These are phyloP conservation scores for Haplographium delicatum DNA, from an alignment of 495 filamentous ascomycete genomes.

Conservation along the genomic window DNA sequence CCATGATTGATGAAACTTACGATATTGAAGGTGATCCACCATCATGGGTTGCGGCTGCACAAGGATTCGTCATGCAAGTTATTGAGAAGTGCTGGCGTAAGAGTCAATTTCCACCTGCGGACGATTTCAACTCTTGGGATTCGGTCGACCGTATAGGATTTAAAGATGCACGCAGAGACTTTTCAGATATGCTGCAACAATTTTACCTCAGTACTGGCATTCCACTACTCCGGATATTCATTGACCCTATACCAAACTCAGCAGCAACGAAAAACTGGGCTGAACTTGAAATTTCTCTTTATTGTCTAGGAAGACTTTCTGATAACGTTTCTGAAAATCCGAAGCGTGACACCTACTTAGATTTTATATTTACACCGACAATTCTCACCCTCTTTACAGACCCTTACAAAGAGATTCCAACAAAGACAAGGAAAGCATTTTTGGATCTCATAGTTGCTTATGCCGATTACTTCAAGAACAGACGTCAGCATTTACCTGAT, in stretches of 20 bases:
- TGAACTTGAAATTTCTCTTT: constrained; percentile 74
- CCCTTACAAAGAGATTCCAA: constrained; percentile 48
- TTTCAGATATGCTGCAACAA: constrained; percentile 72
- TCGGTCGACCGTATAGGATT: constrained; percentile 68
- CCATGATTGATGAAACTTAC: constrained; percentile 38
- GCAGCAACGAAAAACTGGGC: constrained; percentile 60
- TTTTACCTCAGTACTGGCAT: constrained; percentile 67
- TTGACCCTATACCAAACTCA: constrained; percentile 54
- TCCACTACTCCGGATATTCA: constrained; percentile 63
- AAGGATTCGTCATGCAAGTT: constrained; percentile 43
- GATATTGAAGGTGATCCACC: constrained; percentile 29
- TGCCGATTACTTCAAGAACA: constrained; percentile 73
- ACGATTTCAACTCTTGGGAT: constrained; percentile 57
- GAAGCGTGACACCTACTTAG: constrained; percentile 60
- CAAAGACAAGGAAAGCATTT: constrained; percentile 70
- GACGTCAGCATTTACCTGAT: constrained; percentile 57
- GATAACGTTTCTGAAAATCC: constrained; percentile 67
- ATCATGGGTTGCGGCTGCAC: constrained; percentile 31
- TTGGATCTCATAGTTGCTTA: constrained; percentile 75
- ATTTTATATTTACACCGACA: constrained; percentile 59
- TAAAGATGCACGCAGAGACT: constrained; percentile 71
- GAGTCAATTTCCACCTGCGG: constrained; percentile 51
- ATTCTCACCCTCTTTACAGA: constrained; percentile 58
- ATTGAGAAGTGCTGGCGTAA: constrained; percentile 58
- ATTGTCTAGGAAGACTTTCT: constrained; percentile 69